Conservation (phyloP, 2,329 filamentous ascomycete genomes). For the Ophiostoma himal-ulmi region DNA sequence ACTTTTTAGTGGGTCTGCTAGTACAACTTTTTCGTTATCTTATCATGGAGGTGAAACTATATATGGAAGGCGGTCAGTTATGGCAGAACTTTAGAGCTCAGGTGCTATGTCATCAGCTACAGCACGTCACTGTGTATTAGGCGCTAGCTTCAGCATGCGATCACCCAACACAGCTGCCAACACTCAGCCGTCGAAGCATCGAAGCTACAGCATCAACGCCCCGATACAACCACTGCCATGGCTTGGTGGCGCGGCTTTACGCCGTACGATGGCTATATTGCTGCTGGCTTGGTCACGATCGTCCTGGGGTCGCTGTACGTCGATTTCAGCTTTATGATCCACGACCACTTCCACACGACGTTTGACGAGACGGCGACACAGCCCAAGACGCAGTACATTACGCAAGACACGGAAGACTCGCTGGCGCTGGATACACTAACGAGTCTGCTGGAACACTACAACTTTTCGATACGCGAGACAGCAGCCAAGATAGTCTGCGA, state of each 20-base stretch:
- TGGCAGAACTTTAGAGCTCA: slow-evolving; percentile 27
- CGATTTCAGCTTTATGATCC: slow-evolving; percentile 54
- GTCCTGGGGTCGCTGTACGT: slow-evolving; percentile 54
- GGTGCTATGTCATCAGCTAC: neutral
- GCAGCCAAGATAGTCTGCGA: slow-evolving; percentile 55
- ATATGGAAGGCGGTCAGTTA: slow-evolving; percentile 27
- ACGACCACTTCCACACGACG: slow-evolving; percentile 38
- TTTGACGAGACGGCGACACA: slow-evolving; percentile 57
- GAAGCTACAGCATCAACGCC: neutral
- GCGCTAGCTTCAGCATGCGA: neutral
- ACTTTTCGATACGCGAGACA: slow-evolving; percentile 65
- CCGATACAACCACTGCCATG: neutral
- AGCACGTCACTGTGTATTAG: neutral
- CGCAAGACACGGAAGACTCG: slow-evolving; percentile 68
- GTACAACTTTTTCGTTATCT: slow-evolving; percentile 31
- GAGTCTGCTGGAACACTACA: slow-evolving; percentile 64
- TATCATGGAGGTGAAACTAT: slow-evolving; percentile 26
- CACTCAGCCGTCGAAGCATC: neutral
- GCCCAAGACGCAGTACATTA: slow-evolving; percentile 66
- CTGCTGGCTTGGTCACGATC: slow-evolving; percentile 50
- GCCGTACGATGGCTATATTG: slow-evolving; percentile 43
- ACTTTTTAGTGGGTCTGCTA: slow-evolving; percentile 20
- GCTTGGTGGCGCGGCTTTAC: slow-evolving; percentile 1
- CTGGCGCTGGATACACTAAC: slow-evolving; percentile 60
- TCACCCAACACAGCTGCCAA: neutral